Evolutionary conservation across 1,284 basidiomycete genomes (phyloP), one percentile per base, ranked within the genome.

Genomic region (Austroboletus novae-zelandiae): DNA sequence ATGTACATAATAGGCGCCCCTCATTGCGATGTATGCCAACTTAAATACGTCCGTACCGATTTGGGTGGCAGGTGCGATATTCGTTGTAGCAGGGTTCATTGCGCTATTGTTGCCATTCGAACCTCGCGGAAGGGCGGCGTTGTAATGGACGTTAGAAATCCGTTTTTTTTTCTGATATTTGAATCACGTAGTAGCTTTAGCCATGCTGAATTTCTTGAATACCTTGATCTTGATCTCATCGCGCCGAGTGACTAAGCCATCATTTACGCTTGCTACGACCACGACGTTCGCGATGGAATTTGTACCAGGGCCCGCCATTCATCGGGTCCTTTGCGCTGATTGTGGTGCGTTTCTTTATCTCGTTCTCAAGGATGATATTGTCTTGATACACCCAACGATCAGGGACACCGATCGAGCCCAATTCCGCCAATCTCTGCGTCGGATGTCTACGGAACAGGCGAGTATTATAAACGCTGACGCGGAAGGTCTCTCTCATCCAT

Each of bases 371-470:
- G n/a, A 25, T 48, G 37, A 53, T 43, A 25, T 41, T n/a, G 40
- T 48, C 34, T 37, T 56, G 37, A 49, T 49, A 43, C 11, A 2
- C 34, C 25, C 34, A 40, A 32, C 29, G 27, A 61, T 53, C 54
- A 88, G 94, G 94, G 53, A 91, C 86, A n/a, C 91, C 91, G 48
- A 99, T 98, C 66, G 84, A 90, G 45, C 91, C 96, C 31, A 98
- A 98, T 71, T 93, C 91, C 57, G 94, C 96, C 47, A 98, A 98
- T 75, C 78, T 98, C 40, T 98, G 96, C 71, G 89, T 95, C n/a
- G 84, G 83, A 47, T 96, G 94, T 67, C 74, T 97, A 47, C 74
- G 92, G 55, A 96, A 95, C 77, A 86, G 88, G 84, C 86, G 65
- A 58, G 83, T 71, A 5, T 5, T 23, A 1, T 23, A 13, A 5